A percentile compares a stretch with the other conserved stretches of the same genome.
phyloP scores from a whole-genome alignment of 1,284 basidiomycete species.

The Paramarasmius palmivorus region DNA sequence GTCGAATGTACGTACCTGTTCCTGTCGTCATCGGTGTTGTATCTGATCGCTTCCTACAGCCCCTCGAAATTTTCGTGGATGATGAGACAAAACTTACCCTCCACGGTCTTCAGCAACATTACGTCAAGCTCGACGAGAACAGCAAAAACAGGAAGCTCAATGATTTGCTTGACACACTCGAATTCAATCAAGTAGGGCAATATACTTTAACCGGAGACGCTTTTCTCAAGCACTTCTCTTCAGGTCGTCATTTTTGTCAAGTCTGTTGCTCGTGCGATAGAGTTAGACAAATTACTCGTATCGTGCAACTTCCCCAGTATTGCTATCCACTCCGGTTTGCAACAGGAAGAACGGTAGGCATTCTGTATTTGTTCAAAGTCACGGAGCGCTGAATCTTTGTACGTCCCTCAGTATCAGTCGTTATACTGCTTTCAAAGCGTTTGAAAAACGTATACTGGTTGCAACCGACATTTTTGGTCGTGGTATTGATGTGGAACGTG shows the following conservation, averaged over 20 bases:
- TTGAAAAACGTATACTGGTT: constrained; percentile 98
- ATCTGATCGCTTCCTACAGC: constrained; percentile 50
- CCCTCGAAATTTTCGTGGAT: constrained; percentile 99
- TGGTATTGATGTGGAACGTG: constrained; percentile 96
- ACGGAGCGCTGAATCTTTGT: constrained; percentile 10
- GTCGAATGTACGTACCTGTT: constrained; percentile 79
- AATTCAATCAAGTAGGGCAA: constrained; percentile 90
- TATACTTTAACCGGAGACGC: neutral
- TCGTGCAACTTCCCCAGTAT: constrained; percentile 99
- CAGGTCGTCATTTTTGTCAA: constrained; percentile 99
- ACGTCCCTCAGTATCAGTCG: constrained; percentile 89
- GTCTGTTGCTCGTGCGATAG: constrained; percentile 94
- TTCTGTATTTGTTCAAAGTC: constrained; percentile 6
- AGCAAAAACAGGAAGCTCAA: constrained; percentile 98
- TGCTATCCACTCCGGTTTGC: constrained; percentile 92
- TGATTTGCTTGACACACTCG: constrained; percentile 92
- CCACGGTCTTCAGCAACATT: constrained; percentile 98
- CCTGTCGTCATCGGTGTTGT: constrained; percentile 2
- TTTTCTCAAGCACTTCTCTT: constrained; percentile 5
- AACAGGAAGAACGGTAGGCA: constrained; percentile 92
- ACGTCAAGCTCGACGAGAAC: constrained; percentile 93
- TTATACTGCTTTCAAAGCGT: constrained; percentile 99
- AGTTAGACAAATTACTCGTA: constrained; percentile 93
- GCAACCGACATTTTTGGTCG: constrained; percentile 97
- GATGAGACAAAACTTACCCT: constrained; percentile 99